Conservation (phyloP, 768 basidiomycete species). For the Termitomyces sp. region DNA sequence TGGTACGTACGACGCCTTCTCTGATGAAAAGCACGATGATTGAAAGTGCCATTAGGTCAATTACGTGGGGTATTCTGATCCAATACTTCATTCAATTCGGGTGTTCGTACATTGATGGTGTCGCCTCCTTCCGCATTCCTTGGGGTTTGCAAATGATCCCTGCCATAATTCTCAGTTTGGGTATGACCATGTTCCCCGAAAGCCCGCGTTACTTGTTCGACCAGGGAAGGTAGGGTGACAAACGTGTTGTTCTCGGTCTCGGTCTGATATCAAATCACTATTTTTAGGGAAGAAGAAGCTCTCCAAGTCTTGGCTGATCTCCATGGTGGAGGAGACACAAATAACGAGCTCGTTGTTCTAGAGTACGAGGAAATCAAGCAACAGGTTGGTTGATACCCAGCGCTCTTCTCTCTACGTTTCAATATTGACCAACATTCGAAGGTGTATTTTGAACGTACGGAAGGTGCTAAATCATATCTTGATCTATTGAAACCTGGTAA, state of each 20-base stretch:
- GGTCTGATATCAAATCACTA: no score
- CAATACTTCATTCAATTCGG: conserved; percentile 78
- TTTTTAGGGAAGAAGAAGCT: conserved; percentile 52
- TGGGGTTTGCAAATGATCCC: conserved; percentile 82
- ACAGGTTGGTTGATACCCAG: conserved; percentile 33
- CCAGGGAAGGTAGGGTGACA: conserved; percentile 39
- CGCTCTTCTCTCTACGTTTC: background rate
- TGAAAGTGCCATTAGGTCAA: conserved; percentile 34
- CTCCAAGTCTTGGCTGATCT: conserved; percentile 72
- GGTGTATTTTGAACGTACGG: conserved; percentile 56
- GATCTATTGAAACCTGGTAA: conserved; percentile 68
- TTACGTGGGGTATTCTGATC: conserved; percentile 75
- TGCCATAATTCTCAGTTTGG: conserved; percentile 61
- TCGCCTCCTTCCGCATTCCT: conserved; percentile 75
- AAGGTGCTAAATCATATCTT: conserved; percentile 68
- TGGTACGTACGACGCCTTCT: conserved; percentile 33
- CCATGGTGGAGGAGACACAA: conserved; percentile 59
- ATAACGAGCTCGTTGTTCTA: conserved; percentile 60
- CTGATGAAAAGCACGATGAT: background rate
- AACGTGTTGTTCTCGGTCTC: background rate
- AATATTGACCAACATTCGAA: conserved; percentile 9
- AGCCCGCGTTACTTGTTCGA: conserved; percentile 74
- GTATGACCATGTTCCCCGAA: conserved; percentile 69
- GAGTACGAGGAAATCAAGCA: conserved; percentile 69
- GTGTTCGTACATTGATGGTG: conserved; percentile 68